Evolutionary conservation across 176 grass and related monocot species (phyloP).

Genomic region (Oryza glaberrima): DNA sequence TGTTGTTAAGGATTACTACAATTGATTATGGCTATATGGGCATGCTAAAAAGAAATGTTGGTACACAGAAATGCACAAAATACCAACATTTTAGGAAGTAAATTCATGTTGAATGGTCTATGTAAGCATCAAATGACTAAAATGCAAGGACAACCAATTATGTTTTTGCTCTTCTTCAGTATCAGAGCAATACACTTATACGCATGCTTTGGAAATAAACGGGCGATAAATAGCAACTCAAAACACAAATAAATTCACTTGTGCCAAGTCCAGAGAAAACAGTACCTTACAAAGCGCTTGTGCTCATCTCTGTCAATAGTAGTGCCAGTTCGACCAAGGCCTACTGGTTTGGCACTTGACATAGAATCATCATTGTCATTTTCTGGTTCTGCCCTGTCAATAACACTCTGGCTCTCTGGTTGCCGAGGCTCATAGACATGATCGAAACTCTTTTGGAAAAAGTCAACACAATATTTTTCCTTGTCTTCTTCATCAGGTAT

Average conservation of each 20-base stretch:
- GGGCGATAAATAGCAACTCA: neutral
- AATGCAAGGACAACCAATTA: neutral
- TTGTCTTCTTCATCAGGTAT: constrained; percentile 90
- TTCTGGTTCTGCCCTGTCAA: constrained; percentile 42
- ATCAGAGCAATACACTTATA: neutral
- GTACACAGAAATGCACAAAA: neutral
- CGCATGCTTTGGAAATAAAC: neutral
- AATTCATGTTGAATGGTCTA: constrained; percentile 7
- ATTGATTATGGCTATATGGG: neutral
- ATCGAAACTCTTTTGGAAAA: constrained; percentile 81
- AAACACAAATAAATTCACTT: neutral
- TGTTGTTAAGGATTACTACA: neutral
- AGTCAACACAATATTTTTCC: constrained; percentile 97
- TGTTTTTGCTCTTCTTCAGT: neutral
- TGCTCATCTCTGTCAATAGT: constrained; percentile 78
- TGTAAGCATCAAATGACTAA: neutral
- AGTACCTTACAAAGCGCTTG: constrained; percentile 94
- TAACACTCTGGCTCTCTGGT: constrained; percentile 40
- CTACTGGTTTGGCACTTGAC: constrained; percentile 48
- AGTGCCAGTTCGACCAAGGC: constrained; percentile 64
- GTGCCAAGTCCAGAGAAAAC: constrained; percentile 22
- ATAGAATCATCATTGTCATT: constrained; percentile 61
- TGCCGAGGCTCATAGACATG: constrained; percentile 48
- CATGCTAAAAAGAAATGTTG: neutral
- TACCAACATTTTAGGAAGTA: too few relatives aligned